Base-by-base conservation (phyloP, 352 stramenopile genomes). In the Phytophthora nicotianae region DNA sequence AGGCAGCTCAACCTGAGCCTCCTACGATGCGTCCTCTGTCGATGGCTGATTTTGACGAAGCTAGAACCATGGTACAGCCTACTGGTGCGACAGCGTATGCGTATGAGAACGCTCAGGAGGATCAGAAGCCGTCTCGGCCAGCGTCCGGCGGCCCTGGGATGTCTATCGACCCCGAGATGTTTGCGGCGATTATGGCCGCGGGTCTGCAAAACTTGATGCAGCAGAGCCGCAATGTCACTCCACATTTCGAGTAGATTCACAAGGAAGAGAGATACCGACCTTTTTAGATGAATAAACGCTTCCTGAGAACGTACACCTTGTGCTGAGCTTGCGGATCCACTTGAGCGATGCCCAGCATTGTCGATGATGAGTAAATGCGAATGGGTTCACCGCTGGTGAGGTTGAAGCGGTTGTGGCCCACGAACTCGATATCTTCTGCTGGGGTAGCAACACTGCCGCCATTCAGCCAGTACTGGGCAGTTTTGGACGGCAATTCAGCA, bases 191-290 rank as follows among this genome's bases (percentile, higher is more conserved):
- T 45, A 92, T 96, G 83, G 86, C 88, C 14, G 79, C 86, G 6
- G 88, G 86, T 0, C 49, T 96, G 52, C 88, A 96, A 53, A 89
- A 91, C 54, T 79, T 95, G 65, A 94, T 96, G 88, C 84, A 81
- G 52, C 72, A 72, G 29, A 75, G 54, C 21, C 65, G 54, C 40
- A 73, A 70, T 57, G 40, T 71, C 21, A 29, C 46, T 11, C 40
- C 67, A 35, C 48, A 51, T 37, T 75, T 74, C 42, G 60, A 83
- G 43, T 83, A 68, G 54, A 32, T 59, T 74, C 23, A 41, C 35
- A 47, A 35, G 51, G 35, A 56, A 58, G 14, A 64, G 50, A 63
- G 21, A 57, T 54, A 48, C 56, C 41, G 26, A 45, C 32, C 58
- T 62, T 71, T 67, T 76, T 76, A 88, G 45, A 79, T 70, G 54